These are phyloP conservation scores for Thielaviopsis euricoi DNA, from an alignment of 2,329 filamentous ascomycete species.

Conservation along the genomic window DNA sequence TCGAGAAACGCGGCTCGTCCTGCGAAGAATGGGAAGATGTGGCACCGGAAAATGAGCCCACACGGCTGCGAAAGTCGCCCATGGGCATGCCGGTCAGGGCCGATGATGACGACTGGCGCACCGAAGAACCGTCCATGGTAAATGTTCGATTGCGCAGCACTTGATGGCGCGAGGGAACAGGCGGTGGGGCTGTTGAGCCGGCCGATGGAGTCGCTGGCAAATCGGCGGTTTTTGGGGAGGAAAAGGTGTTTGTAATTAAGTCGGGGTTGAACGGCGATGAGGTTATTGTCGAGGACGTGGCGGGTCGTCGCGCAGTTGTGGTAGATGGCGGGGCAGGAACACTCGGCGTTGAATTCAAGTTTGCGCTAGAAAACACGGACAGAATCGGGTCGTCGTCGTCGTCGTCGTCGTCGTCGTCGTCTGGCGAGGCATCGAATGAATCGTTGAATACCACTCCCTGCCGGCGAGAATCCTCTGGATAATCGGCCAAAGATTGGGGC, in stretches of 20 bases:
- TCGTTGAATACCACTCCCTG: slow-evolving; percentile 48
- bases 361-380: neutral
- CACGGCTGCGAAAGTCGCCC: slow-evolving; percentile 42
- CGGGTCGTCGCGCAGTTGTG: neutral
- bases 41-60: slow-evolving; percentile 50
- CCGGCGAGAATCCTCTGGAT: slow-evolving; percentile 26
- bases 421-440: slow-evolving; percentile 32
- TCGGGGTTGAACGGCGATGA: neutral
- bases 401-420: slow-evolving; percentile 22
- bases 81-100: slow-evolving; percentile 19
- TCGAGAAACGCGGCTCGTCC: slow-evolving; percentile 27
- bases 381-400: slow-evolving; percentile 18
- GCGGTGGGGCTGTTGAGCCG: slow-evolving; percentile 8
- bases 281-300: neutral
- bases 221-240: neutral
- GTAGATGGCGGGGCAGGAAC: slow-evolving; percentile 16
- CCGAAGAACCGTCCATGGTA: slow-evolving; percentile 35
- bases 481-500: slow-evolving; percentile 14
- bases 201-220: neutral
- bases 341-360: slow-evolving; percentile 16
- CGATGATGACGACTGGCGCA: slow-evolving; percentile 30
- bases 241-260: neutral
- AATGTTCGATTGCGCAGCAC: slow-evolving; percentile 35
- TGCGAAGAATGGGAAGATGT: slow-evolving; percentile 32
- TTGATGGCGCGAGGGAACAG: slow-evolving; percentile 7